These are phyloP conservation scores for Acanthamoeba triangularis DNA, from an alignment of 208 protist genomes.

Conservation along the genomic window DNA sequence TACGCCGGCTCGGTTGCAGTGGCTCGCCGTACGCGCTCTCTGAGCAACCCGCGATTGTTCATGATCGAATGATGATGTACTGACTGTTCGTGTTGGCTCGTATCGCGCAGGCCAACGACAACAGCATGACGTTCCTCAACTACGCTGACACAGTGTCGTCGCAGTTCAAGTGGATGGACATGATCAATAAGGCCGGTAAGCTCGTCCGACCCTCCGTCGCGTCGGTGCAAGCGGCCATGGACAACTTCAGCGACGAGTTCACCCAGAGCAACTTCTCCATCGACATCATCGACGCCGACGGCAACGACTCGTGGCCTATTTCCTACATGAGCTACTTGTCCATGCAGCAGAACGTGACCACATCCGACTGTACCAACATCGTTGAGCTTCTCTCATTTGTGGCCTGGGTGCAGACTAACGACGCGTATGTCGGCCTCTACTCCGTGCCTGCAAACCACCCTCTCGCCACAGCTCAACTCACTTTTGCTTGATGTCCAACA, in stretches of 20 bases:
- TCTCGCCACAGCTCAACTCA: too few species aligned
- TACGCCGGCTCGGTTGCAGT: too few species aligned
- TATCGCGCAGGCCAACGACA: too few species aligned
- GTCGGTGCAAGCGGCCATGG: background rate
- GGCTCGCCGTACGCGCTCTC: too few species aligned
- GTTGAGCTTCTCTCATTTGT: background rate
- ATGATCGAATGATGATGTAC: too few species aligned
- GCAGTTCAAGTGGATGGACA: background rate
- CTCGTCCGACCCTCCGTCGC: background rate
- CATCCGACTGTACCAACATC: background rate
- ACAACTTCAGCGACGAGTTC: background rate
- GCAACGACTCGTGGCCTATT: background rate
- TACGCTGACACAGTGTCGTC: background rate
- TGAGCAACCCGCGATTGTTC: too few species aligned
- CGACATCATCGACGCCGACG: background rate
- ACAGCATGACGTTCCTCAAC: background rate
- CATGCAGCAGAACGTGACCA: background rate
- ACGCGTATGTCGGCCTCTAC: constrained; percentile 17
- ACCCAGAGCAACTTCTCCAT: background rate
- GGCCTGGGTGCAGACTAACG: background rate
- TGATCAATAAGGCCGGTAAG: constrained; percentile 45
- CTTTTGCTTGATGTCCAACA: too few species aligned
- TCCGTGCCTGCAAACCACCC: too few species aligned
- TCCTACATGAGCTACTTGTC: background rate
- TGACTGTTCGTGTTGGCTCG: too few species aligned